Evolutionary conservation across 2,329 filamentous ascomycete species (phyloP), one percentile per base, ranked within the genome.

Genomic region (Xylariaceae sp.): DNA sequence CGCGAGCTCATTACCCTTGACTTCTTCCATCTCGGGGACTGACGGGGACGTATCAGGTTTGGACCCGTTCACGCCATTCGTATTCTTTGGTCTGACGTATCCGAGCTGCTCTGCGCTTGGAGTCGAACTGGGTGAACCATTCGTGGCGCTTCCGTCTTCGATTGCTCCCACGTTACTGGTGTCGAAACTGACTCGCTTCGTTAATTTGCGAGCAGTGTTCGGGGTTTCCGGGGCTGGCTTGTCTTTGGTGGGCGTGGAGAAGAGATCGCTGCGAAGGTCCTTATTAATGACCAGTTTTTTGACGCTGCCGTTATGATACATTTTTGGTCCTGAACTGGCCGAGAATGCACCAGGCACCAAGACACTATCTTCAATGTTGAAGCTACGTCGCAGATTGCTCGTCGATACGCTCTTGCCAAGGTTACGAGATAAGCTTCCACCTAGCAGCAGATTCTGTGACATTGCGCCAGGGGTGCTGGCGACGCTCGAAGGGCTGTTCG

Each of bases 281-380:
- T 92, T 88, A 75, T 97, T 96, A 72, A 99, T 97, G 50, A 93
- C 89, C 54, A 99, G 83, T 73, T 92, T 93, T 79, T 97, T 97
- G 66, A 96, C 85, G 70, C 84, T 91, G 40, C 82, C 83, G 70
- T 81, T 86, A n/a, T 85, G 83, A 48, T 87, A 88, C 65, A 86
- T 83, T 56, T 88, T 85, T 31, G 83, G 81, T 55, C 80, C 82
- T 16, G 83, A 78, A 69, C 84, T 88, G 23, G 88, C 81, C 2
- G 91, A 90, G 73, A 97, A 93, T 2, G 92, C 92, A 33, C 91
- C 91, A 0, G 93, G 92, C 1, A 90, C 85, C 24, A 97, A 80
- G 54, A 97, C 89, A 73, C 91, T 96, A 63, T 96, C 91, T 53
- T 96, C 91, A 0, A 88, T 82, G 56, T 88, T 91, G 73, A 90